These are phyloP conservation scores for Herpetomonas samuelpessoai DNA, from an alignment of 208 protist genomes.

Conservation along the genomic window DNA sequence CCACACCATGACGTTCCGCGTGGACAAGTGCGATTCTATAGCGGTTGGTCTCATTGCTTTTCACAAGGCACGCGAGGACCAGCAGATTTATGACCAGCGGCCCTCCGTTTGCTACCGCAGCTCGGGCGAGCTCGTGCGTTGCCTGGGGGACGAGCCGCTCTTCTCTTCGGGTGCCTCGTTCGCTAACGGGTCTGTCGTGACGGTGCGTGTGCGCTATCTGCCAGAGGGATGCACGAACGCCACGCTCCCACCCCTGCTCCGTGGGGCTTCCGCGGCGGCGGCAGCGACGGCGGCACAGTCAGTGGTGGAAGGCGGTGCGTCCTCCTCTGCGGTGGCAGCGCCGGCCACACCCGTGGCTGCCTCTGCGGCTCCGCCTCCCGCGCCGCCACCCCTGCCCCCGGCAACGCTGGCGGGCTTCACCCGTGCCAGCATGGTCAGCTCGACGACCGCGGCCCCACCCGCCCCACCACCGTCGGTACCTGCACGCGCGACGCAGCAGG, in stretches of 20 bases:
- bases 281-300: slow-evolving; percentile 2
- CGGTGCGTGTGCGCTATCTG: slow-evolving; percentile 15
- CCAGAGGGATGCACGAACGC: background rate
- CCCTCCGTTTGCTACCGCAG: slow-evolving; percentile 73
- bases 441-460: background rate
- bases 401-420: background rate
- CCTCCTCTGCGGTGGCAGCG: slow-evolving; percentile 6
- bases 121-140: slow-evolving; percentile 62
- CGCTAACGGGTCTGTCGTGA: slow-evolving; percentile 20
- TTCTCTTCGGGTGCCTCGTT: slow-evolving; percentile 17
- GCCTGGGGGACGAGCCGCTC: slow-evolving; percentile 8
- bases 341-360: slow-evolving; percentile 2
- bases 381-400: slow-evolving; percentile 10
- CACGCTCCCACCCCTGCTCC: background rate
- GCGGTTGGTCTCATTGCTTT: slow-evolving; percentile 66
- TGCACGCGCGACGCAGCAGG: background rate
- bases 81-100: slow-evolving; percentile 45
- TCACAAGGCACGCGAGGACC: slow-evolving; percentile 34
- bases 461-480: background rate
- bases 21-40: slow-evolving; percentile 79
- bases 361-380: background rate
- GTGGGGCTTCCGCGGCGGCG: background rate
- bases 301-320: background rate
- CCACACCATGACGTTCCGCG: slow-evolving; percentile 57
- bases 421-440: background rate